These are phyloP conservation scores for Xylariaceae sp. DNA, from an alignment of 2,329 filamentous ascomycete genomes.

Conservation along the genomic window DNA sequence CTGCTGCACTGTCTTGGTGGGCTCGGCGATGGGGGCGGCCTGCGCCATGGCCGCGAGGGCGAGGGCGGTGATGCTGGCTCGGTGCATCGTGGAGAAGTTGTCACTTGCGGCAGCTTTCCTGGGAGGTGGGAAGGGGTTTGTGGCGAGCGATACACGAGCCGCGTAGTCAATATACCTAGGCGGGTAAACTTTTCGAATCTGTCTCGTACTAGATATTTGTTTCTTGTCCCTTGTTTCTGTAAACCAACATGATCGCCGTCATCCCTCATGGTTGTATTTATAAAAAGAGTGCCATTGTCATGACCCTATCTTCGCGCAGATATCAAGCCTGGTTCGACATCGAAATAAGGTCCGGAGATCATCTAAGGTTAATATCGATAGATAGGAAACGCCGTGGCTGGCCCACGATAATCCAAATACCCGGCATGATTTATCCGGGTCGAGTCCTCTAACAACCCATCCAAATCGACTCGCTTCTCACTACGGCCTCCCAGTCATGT, in stretches of 20 bases:
- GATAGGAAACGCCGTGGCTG: conserved; percentile 20
- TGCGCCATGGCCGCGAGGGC: conserved; percentile 24
- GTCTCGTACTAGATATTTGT: neutral
- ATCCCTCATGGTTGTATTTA: neutral
- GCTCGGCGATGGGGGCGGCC: conserved; percentile 22
- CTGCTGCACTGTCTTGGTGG: conserved; percentile 17
- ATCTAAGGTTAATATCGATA: conserved; percentile 28
- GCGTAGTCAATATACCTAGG: no score
- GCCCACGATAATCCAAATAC: conserved; percentile 22
- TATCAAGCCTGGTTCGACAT: conserved; percentile 2
- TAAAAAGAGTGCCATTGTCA: neutral
- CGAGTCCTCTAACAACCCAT: conserved; percentile 19
- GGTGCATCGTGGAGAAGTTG: conserved; percentile 16
- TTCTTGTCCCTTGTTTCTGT: neutral
- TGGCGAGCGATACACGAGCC: no score
- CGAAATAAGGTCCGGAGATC: conserved; percentile 12
- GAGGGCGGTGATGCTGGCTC: conserved; percentile 18
- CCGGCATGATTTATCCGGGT: conserved; percentile 29
- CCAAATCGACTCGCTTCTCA: no score
- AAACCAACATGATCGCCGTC: neutral
- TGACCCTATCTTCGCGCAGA: no score
- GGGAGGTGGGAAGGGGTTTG: no score
- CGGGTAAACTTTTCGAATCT: no score
- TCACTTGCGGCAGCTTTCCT: no score
- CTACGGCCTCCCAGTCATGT: neutral